Evolutionary conservation across 2,329 filamentous ascomycete species (phyloP), one percentile per base, ranked within the genome.

Genomic region (Neopestalotiopsis rosae): DNA sequence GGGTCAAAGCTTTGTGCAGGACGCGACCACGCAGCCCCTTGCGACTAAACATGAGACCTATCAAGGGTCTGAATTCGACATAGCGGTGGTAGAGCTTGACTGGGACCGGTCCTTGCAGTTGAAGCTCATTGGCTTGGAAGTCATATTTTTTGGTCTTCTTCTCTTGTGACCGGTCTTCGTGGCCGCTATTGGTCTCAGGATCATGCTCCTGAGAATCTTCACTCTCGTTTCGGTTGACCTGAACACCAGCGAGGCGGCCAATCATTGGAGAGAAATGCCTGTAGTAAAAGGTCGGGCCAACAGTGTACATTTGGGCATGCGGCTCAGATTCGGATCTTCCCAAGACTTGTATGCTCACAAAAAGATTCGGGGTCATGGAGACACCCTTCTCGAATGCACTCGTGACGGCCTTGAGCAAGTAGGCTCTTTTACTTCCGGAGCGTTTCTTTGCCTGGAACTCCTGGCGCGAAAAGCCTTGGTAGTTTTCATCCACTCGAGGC

Each of bases 81-180:
- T 92, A 98, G 73, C 94, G 92, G 79, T 98, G 95, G 79, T 97
- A 97, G 42, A 98, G 85, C 71, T 90, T 85, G 2, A 89, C 84
- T 0, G 95, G 95, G 0, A 96, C 91, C 0, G 95, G 95, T 0
- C 95, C 95, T 61, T 88, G 86, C 7, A 98, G 87, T 78, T 98
- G 95, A 76, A 98, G 90, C 79, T 98, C 92, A 78, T 94, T 95
- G 52, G 95, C 93, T 85, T 97, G 95, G 81, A 98, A 98, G 91
- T 96, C 94, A 78, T 95, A 95, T 84, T 90, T 91, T 76, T 92
- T 87, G 2, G 89, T 85, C 72, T 86, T 85, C 69, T 84, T 85
- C 68, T 88, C 87, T 52, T 81, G 82, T 69, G 81, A 79, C 72
- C 80, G n/a, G 24, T 63, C 52, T 40, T 40, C 17, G 30, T 45